Percentiles rank a stretch among this genome's conserved stretches.
These are phyloP conservation scores for Rubia peregrina DNA, from an alignment of 305 asterid genomes.

Conservation along the genomic window DNA sequence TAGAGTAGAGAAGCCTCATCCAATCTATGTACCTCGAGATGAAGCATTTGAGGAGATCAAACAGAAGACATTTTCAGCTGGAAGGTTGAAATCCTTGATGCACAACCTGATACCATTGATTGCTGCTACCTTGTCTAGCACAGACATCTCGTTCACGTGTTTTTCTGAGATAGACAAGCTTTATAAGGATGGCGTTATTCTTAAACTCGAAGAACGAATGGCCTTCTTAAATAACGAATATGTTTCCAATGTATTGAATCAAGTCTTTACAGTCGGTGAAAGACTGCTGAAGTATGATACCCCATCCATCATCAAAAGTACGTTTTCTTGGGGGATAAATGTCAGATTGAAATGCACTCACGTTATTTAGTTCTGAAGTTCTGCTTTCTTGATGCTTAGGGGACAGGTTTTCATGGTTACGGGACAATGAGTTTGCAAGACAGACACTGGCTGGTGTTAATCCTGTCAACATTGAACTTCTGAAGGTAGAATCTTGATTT, in stretches of 20 bases:
- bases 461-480: conserved; percentile 66
- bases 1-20: conserved; percentile 67
- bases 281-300: conserved; percentile 67
- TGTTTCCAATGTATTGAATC: conserved; percentile 29
- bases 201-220: conserved; percentile 34
- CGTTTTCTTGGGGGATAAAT: not conserved
- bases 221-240: conserved; percentile 21
- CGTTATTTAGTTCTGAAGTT: not conserved
- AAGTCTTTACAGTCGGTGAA: conserved; percentile 50
- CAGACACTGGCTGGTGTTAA: conserved; percentile 81
- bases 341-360: not conserved
- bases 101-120: conserved; percentile 75
- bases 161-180: conserved; percentile 75
- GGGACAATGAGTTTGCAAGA: conserved; percentile 85
- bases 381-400: conserved; percentile 25
- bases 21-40: conserved; percentile 79
- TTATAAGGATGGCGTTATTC: conserved; percentile 47
- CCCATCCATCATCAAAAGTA: conserved; percentile 68
- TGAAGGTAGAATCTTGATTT: conserved; percentile 41
- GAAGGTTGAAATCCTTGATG: conserved; percentile 58
- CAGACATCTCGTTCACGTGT: conserved; percentile 68
- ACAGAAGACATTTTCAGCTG: conserved; percentile 61
- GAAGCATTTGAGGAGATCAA: conserved; percentile 79
- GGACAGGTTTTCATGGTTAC: conserved; percentile 81
- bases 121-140: conserved; percentile 45